Conservation (phyloP, 805 yeast species). For the Priceomyces melissophilus region DNA sequence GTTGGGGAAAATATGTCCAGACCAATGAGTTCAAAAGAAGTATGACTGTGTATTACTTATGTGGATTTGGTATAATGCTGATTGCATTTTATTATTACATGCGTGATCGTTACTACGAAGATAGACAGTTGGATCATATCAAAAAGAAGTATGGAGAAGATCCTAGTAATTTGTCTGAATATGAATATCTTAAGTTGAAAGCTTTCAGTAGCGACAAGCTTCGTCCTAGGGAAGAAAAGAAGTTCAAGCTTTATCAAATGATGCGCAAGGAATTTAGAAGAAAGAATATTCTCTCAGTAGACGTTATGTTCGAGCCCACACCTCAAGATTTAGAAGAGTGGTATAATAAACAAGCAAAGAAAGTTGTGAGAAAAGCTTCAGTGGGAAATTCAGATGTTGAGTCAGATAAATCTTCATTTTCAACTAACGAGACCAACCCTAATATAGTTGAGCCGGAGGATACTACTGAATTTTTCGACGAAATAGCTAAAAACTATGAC, state of each 20-base stretch:
- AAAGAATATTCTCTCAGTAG: conserved; percentile 30
- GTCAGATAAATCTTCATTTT: conserved; percentile 11
- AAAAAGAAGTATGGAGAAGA: conserved; percentile 34
- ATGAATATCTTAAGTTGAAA: conserved; percentile 60
- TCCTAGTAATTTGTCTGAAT: conserved; percentile 50
- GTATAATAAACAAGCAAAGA: conserved; percentile 34
- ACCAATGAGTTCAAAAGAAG: conserved; percentile 54
- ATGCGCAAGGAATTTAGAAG: conserved; percentile 46
- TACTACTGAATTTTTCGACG: conserved; percentile 76
- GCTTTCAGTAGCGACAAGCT: conserved; percentile 54
- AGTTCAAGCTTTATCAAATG: conserved; percentile 55
- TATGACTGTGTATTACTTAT: conserved; percentile 61
- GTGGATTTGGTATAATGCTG: conserved; percentile 54
- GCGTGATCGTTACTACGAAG: conserved; percentile 63
- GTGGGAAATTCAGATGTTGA: conserved; percentile 15
- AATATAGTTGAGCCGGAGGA: conserved; percentile 68
- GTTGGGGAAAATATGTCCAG: conserved; percentile 41
- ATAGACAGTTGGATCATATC: conserved; percentile 50
- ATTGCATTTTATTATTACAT: conserved; percentile 62
- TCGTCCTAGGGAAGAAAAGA: conserved; percentile 62
- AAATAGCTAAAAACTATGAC: conserved; percentile 78
- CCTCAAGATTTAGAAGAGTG: conserved; percentile 41
- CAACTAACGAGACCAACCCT: conserved; percentile 28
- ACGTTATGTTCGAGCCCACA: conserved; percentile 37
- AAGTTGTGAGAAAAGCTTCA: conserved; percentile 20